A percentile compares a stretch with the other conserved stretches of the same genome.
These are phyloP conservation scores for Zygosaccharomyces sapae DNA, from an alignment of 1,139 yeast genomes.

Conservation along the genomic window DNA sequence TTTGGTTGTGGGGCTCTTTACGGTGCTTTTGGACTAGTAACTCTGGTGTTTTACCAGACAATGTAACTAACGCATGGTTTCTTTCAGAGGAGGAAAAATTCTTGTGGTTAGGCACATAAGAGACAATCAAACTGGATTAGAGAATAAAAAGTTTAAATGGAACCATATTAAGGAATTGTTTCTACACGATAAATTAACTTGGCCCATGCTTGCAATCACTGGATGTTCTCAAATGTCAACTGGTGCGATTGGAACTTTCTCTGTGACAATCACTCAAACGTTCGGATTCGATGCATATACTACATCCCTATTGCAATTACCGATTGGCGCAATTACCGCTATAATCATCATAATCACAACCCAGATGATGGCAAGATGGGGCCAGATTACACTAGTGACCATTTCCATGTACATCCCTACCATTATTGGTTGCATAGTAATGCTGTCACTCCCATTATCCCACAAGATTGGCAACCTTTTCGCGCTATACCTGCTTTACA, in stretches of 20 bases:
- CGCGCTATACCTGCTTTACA: slow-evolving; percentile 38
- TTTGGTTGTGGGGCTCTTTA: slow-evolving; percentile 46
- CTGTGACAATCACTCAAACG: slow-evolving; percentile 46
- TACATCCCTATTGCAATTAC: slow-evolving; percentile 44
- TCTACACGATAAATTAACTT: slow-evolving; percentile 45
- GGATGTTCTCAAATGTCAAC: slow-evolving; percentile 42
- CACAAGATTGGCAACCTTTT: slow-evolving; percentile 38
- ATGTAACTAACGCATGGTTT: slow-evolving; percentile 53
- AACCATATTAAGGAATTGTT: slow-evolving; percentile 48
- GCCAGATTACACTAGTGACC: slow-evolving; percentile 30
- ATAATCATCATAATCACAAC: slow-evolving; percentile 34
- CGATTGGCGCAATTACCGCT: slow-evolving; percentile 44
- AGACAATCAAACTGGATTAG: slow-evolving; percentile 52
- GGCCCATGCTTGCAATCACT: slow-evolving; percentile 39
- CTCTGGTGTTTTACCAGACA: slow-evolving; percentile 48
- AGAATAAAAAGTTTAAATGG: slow-evolving; percentile 50
- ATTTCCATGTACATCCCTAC: slow-evolving; percentile 37
- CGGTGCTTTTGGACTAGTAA: slow-evolving; percentile 49
- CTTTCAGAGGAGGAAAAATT: slow-evolving; percentile 47
- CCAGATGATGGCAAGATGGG: slow-evolving; percentile 34
- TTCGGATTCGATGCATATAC: slow-evolving; percentile 43
- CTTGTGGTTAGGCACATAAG: slow-evolving; percentile 50
- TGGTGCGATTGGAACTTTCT: slow-evolving; percentile 46
- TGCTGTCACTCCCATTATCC: slow-evolving; percentile 42
- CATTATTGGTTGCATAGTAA: slow-evolving; percentile 43